Percentiles rank a stretch among this genome's conserved stretches.
These are phyloP conservation scores for Pichia sp. DNA, from an alignment of 1,139 yeast species.

Conservation along the genomic window DNA sequence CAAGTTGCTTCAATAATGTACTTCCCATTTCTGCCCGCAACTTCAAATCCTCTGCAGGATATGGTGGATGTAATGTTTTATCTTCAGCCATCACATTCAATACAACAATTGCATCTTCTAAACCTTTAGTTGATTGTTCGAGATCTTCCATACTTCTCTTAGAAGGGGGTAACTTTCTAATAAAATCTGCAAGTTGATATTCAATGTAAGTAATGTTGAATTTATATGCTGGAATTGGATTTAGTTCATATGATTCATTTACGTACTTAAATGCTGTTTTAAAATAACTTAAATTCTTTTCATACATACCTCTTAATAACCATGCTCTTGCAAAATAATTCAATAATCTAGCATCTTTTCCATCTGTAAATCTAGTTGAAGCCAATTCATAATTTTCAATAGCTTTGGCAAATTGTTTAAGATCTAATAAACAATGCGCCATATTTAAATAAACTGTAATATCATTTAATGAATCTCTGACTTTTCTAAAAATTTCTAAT, in stretches of 20 bases:
- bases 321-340: slow-evolving; percentile 84
- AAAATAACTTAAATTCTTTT: slow-evolving; percentile 55
- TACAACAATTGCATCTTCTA: slow-evolving; percentile 56
- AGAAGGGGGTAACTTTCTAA: slow-evolving; percentile 56
- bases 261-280: slow-evolving; percentile 60
- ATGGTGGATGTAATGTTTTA: slow-evolving; percentile 50
- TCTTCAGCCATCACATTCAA: slow-evolving; percentile 55
- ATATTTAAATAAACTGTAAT: slow-evolving; percentile 77
- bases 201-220: slow-evolving; percentile 83
- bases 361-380: slow-evolving; percentile 56
- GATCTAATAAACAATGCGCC: slow-evolving; percentile 82
- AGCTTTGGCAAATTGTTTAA: slow-evolving; percentile 78
- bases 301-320: slow-evolving; percentile 73
- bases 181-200: slow-evolving; percentile 80
- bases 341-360: slow-evolving; percentile 57
- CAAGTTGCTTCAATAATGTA: slow-evolving; percentile 67
- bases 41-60: slow-evolving; percentile 70
- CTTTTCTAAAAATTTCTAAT: slow-evolving; percentile 78
- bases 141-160: slow-evolving; percentile 62
- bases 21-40: slow-evolving; percentile 84
- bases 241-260: slow-evolving; percentile 42
- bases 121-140: slow-evolving; percentile 48
- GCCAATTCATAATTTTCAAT: slow-evolving; percentile 87
- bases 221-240: slow-evolving; percentile 41
- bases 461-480: slow-evolving; percentile 79